A percentile compares a stretch with the other conserved stretches of the same genome.
Evolutionary conservation across 2,329 filamentous ascomycete genomes (phyloP).

Genomic region (Ophiosphaerella narmari): DNA sequence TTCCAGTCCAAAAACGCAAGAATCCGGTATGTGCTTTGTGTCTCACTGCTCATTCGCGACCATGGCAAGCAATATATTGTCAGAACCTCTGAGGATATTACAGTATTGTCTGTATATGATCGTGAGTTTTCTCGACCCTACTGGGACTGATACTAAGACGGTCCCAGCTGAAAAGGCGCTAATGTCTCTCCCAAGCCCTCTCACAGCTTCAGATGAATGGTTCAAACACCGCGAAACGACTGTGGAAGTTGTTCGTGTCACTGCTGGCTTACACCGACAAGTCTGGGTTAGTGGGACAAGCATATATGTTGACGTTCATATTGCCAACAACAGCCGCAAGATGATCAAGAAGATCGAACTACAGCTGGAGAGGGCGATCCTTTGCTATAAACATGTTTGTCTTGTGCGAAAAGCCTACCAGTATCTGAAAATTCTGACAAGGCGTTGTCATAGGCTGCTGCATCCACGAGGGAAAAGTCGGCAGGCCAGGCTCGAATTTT

Average conservation of each 20-base stretch:
- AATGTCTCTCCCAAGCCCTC: conserved; percentile 57
- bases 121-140: conserved; percentile 43
- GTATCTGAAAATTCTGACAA: conserved; percentile 21
- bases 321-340: conserved; percentile 57
- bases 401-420: conserved; percentile 1
- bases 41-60: conserved; percentile 54
- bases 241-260: conserved; percentile 54
- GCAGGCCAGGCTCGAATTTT: conserved; percentile 58
- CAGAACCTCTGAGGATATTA: conserved; percentile 55
- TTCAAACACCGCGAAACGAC: conserved; percentile 46
- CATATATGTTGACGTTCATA: conserved; percentile 60
- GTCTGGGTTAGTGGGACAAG: conserved; percentile 62
- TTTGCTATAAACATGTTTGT: conserved; percentile 56
- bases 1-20: conserved; percentile 58
- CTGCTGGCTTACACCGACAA: conserved; percentile 61
- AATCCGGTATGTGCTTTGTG: conserved; percentile 57
- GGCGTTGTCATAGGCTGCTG: conserved; percentile 47
- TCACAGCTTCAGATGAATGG: conserved; percentile 57
- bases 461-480: conserved; percentile 55
- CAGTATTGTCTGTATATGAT: conserved; percentile 60
- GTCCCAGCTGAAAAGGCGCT: conserved; percentile 57
- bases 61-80: conserved; percentile 56
- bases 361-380: conserved; percentile 56
- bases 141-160: conserved; percentile 8
- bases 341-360: conserved; percentile 57